These are phyloP conservation scores for Neoboletus brunneissimus DNA, from an alignment of 768 basidiomycete genomes.

Conservation along the genomic window DNA sequence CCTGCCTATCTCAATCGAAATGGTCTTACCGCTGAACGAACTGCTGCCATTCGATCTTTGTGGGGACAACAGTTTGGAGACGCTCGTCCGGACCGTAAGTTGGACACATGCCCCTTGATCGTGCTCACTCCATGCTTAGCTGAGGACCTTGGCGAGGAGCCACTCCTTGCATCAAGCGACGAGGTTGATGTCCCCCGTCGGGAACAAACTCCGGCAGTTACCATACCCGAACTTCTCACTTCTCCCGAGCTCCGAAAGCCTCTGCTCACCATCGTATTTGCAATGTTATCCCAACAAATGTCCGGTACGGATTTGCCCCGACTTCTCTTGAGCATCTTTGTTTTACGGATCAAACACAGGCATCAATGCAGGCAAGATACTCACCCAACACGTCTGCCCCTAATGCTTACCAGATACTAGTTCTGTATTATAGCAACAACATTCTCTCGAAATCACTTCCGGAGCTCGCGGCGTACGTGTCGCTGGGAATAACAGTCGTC, in stretches of 20 bases:
- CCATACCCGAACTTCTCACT: constrained; percentile 51
- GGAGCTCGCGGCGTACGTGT: constrained; percentile 75
- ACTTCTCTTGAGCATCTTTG: background rate
- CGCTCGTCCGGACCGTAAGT: constrained; percentile 27
- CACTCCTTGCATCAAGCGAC: constrained; percentile 21
- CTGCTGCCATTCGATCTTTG: constrained; percentile 42
- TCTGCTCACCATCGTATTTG: constrained; percentile 61
- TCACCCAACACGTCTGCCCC: background rate
- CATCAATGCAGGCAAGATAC: constrained; percentile 65
- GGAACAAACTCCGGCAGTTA: constrained; percentile 36
- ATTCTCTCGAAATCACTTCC: constrained; percentile 82
- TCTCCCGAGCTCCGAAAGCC: constrained; percentile 57
- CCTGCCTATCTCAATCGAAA: constrained; percentile 61
- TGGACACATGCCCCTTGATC: background rate
- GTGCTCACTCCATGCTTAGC: constrained; percentile 15
- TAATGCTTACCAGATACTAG: constrained; percentile 35
- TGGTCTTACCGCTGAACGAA: constrained; percentile 49
- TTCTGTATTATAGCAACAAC: constrained; percentile 88
- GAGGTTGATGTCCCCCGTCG: constrained; percentile 16
- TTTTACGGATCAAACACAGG: constrained; percentile 39
- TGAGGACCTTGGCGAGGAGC: constrained; percentile 27
- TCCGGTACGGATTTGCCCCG: constrained; percentile 49
- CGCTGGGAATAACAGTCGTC: constrained; percentile 78
- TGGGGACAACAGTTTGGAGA: constrained; percentile 47
- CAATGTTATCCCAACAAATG: constrained; percentile 76